Conservation (phyloP, 2,329 filamentous ascomycete genomes). For the Cladosporium sp. region DNA sequence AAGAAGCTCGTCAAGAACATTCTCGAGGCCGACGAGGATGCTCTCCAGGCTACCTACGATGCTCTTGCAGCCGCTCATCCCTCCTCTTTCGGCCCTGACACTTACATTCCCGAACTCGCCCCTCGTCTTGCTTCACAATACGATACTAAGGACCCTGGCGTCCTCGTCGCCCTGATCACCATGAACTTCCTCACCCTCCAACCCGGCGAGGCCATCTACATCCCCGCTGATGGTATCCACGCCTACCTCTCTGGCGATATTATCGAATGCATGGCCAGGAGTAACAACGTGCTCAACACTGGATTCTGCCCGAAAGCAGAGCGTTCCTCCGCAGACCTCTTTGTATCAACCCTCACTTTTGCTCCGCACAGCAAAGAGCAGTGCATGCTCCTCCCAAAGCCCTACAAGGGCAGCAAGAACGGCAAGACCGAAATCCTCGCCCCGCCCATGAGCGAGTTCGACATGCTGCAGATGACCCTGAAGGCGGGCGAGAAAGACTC, state of each 20-base stretch:
- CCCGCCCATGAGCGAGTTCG: slow-evolving; percentile 71
- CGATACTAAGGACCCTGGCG: slow-evolving; percentile 62
- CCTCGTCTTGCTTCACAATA: slow-evolving; percentile 67
- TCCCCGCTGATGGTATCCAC: slow-evolving; percentile 72
- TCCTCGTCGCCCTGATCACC: slow-evolving; percentile 66
- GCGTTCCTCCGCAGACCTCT: slow-evolving; percentile 64
- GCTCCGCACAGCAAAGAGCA: slow-evolving; percentile 59
- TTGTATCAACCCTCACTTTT: slow-evolving; percentile 64
- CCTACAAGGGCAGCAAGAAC: slow-evolving; percentile 43
- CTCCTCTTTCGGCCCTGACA: slow-evolving; percentile 49
- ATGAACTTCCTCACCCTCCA: slow-evolving; percentile 73
- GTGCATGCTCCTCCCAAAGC: slow-evolving; percentile 53
- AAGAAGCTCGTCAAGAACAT: slow-evolving; percentile 57
- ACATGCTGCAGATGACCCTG: slow-evolving; percentile 64
- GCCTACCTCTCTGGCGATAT: slow-evolving; percentile 73
- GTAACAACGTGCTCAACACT: slow-evolving; percentile 72
- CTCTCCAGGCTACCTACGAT: slow-evolving; percentile 55
- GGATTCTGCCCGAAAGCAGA: slow-evolving; percentile 71
- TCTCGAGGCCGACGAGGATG: slow-evolving; percentile 55
- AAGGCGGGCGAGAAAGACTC: slow-evolving; percentile 59
- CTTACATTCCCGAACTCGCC: slow-evolving; percentile 64
- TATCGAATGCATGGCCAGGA: slow-evolving; percentile 76
- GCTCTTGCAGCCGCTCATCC: slow-evolving; percentile 52
- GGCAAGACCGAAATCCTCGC: slow-evolving; percentile 65
- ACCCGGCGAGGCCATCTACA: slow-evolving; percentile 67